Conservation (phyloP, 768 basidiomycete genomes). For the Leccinellum rugosiceps region DNA sequence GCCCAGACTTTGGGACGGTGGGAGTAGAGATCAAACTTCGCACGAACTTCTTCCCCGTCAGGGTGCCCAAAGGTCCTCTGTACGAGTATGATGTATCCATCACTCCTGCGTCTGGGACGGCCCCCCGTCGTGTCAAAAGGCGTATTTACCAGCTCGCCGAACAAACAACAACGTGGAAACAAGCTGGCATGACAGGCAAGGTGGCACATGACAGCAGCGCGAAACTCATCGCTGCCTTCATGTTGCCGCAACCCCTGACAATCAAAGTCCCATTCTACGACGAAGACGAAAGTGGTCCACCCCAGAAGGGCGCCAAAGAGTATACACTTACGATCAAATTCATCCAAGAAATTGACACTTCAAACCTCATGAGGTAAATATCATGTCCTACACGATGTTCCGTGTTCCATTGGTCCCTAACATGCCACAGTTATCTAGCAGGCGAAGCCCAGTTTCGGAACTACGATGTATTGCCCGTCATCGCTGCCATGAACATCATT, state of each 20-base stretch:
- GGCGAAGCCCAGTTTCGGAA: constrained; percentile 42
- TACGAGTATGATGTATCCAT: constrained; percentile 49
- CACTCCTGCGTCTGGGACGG: constrained; percentile 32
- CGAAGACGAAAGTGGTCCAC: constrained; percentile 40
- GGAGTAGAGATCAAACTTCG: constrained; percentile 47
- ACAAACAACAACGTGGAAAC: constrained; percentile 36
- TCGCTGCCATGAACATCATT: constrained; percentile 50
- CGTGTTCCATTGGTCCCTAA: constrained; percentile 9
- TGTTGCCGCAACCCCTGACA: constrained; percentile 40
- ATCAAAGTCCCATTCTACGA: constrained; percentile 43
- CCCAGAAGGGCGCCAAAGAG: constrained; percentile 33
- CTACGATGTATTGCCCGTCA: constrained; percentile 45
- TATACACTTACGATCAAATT: constrained; percentile 45
- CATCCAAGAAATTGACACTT: constrained; percentile 42
- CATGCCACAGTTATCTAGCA: constrained; percentile 38
- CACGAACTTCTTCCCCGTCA: constrained; percentile 51
- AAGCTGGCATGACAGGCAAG: constrained; percentile 36
- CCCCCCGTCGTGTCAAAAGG: constrained; percentile 39
- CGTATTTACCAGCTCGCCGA: constrained; percentile 52
- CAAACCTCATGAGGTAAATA: constrained; percentile 38
- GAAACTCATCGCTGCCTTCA: constrained; percentile 42
- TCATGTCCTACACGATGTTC: neutral
- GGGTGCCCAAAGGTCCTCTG: constrained; percentile 44
- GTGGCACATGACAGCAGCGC: constrained; percentile 49
- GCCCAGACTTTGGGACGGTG: constrained; percentile 45